Conservation (phyloP, 352 stramenopile species). For the Elongisporangium prolatum region DNA sequence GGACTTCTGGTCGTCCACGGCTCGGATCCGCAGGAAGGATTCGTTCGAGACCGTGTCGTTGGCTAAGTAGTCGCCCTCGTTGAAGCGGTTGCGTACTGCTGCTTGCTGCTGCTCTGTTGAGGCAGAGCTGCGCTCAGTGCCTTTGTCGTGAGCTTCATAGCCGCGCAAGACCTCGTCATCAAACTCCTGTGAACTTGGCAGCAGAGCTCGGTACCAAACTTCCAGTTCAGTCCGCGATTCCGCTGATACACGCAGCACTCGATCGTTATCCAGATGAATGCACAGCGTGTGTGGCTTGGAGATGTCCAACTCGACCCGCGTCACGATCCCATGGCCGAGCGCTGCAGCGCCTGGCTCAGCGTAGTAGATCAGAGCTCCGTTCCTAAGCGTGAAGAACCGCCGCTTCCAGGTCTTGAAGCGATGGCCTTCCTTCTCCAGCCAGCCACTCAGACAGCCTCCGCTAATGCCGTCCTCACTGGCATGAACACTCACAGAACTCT, state of each 20-base stretch:
- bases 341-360: slow-evolving; percentile 50
- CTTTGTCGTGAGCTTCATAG: not conserved
- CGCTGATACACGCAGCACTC: slow-evolving; percentile 30
- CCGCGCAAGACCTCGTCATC: not conserved
- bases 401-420: slow-evolving; percentile 77
- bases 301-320: slow-evolving; percentile 30
- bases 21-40: slow-evolving; percentile 50
- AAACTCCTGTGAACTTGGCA: not conserved
- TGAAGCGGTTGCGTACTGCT: slow-evolving; percentile 22
- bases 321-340: slow-evolving; percentile 56
- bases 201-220: not conserved
- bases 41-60: slow-evolving; percentile 79
- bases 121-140: not conserved
- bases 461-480: not conserved
- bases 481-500: not conserved
- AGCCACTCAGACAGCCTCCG: slow-evolving; percentile 32
- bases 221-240: slow-evolving; percentile 1
- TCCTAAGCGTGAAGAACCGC: slow-evolving; percentile 71
- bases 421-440: slow-evolving; percentile 74
- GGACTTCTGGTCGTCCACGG: slow-evolving; percentile 23
- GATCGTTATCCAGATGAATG: slow-evolving; percentile 30
- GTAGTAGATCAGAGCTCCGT: slow-evolving; percentile 70
- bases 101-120: not conserved
- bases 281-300: slow-evolving; percentile 47
- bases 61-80: slow-evolving; percentile 52